These are phyloP conservation scores for Gynandropsis gynandra DNA, from an alignment of 345 rosid species.

Conservation along the genomic window DNA sequence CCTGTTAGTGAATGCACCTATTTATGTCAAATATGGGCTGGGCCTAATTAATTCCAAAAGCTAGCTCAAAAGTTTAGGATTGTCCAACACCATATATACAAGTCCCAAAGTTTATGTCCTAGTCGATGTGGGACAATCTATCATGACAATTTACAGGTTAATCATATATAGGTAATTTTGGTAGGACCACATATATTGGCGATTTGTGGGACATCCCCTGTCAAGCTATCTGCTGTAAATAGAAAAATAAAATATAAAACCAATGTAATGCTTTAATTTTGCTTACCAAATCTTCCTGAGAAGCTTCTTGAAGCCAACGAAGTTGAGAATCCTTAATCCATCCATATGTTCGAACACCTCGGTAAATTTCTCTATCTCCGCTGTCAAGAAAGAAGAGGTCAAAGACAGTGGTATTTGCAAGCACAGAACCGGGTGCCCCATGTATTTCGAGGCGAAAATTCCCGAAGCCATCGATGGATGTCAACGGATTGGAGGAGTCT, in stretches of 20 bases:
- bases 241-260: too few species aligned
- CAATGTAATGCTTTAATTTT: neutral
- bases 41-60: too few species aligned
- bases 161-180: constrained; percentile 23
- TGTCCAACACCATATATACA: too few species aligned
- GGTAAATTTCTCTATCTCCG: constrained; percentile 62
- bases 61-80: too few species aligned
- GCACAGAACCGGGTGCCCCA: constrained; percentile 71
- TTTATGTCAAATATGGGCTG: too few species aligned
- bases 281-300: constrained; percentile 41
- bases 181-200: neutral
- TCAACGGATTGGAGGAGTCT: constrained; percentile 21
- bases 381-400: constrained; percentile 84
- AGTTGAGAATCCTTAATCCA: constrained; percentile 91
- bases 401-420: constrained; percentile 65
- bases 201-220: neutral
- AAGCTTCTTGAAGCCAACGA: constrained; percentile 53
- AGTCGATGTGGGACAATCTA: too few species aligned
- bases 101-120: too few species aligned
- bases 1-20: constrained; percentile 38
- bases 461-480: constrained; percentile 68
- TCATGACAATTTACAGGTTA: too few species aligned
- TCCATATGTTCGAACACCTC: constrained; percentile 69
- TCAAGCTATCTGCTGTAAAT: constrained; percentile 9
- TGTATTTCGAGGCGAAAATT: constrained; percentile 52